phyloP scores from a whole-genome alignment of 2,329 filamentous ascomycete genomes.

The Phoma sp. region DNA sequence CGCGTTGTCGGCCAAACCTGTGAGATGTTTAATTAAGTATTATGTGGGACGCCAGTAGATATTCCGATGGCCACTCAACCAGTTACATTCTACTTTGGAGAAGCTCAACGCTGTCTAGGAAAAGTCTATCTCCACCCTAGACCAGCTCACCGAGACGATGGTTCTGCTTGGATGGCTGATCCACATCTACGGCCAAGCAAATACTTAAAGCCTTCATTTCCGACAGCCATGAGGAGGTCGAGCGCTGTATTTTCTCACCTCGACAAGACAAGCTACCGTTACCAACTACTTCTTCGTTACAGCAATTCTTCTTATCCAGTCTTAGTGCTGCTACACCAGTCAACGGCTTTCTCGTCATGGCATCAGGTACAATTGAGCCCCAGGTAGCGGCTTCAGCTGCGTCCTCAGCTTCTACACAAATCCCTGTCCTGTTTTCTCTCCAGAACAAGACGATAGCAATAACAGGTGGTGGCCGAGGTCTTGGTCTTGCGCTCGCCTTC shows the following conservation, averaged over 20 bases:
- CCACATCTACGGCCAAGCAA: too few relatives aligned
- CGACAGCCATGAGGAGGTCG: too few relatives aligned
- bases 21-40: background rate
- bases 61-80: background rate
- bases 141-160: too few relatives aligned
- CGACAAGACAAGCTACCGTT: too few relatives aligned
- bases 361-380: background rate
- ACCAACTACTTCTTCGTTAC: background rate
- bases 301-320: background rate
- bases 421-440: background rate
- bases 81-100: background rate
- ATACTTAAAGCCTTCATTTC: too few relatives aligned
- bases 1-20: background rate
- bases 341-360: background rate
- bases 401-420: background rate
- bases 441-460: conserved; percentile 52
- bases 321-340: background rate
- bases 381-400: too few relatives aligned
- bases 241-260: too few relatives aligned
- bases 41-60: background rate
- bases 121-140: too few relatives aligned
- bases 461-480: conserved; percentile 59
- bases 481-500: conserved; percentile 58
- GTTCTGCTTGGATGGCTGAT: too few relatives aligned
- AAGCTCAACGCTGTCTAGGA: background rate